These are phyloP conservation scores for Ilex paraguariensis DNA, from an alignment of 305 asterid species.

Conservation along the genomic window DNA sequence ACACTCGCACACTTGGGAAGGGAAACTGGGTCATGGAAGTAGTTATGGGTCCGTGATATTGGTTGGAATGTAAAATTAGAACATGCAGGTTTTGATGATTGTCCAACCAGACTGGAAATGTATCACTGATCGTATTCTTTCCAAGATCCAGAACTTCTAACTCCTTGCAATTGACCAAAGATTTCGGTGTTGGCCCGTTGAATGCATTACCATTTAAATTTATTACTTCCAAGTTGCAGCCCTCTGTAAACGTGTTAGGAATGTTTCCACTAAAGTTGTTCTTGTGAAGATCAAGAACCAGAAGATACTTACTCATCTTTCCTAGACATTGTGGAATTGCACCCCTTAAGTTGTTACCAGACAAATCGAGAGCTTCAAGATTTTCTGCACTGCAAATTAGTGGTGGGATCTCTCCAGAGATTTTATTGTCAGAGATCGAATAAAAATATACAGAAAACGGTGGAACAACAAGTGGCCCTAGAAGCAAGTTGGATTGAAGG, in stretches of 20 bases:
- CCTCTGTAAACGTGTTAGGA: not conserved
- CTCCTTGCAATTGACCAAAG: constrained; percentile 1
- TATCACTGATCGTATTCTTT: constrained; percentile 3
- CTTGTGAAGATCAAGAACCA: not conserved
- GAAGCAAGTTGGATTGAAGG: not conserved
- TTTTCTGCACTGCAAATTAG: not conserved
- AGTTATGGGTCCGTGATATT: constrained; percentile 1
- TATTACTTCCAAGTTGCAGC: not conserved
- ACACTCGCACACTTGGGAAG: not conserved
- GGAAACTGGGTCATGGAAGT: not conserved
- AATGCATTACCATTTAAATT: constrained; percentile 11
- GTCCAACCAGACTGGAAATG: constrained; percentile 13
- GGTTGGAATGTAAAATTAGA: constrained; percentile 3
- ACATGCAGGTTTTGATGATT: not conserved
- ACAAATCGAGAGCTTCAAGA: not conserved
- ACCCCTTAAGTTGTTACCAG: not conserved
- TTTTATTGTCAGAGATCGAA: not conserved
- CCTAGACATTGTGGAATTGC: not conserved
- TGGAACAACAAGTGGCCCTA: not conserved
- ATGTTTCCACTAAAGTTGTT: not conserved
- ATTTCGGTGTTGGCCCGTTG: constrained; percentile 5
- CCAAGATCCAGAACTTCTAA: constrained; percentile 18
- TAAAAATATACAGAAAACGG: not conserved
- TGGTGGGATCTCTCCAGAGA: not conserved
- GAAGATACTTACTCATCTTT: not conserved